These are phyloP conservation scores for Ceratocystis ficicola DNA, from an alignment of 2,329 filamentous ascomycete species.

Conservation along the genomic window DNA sequence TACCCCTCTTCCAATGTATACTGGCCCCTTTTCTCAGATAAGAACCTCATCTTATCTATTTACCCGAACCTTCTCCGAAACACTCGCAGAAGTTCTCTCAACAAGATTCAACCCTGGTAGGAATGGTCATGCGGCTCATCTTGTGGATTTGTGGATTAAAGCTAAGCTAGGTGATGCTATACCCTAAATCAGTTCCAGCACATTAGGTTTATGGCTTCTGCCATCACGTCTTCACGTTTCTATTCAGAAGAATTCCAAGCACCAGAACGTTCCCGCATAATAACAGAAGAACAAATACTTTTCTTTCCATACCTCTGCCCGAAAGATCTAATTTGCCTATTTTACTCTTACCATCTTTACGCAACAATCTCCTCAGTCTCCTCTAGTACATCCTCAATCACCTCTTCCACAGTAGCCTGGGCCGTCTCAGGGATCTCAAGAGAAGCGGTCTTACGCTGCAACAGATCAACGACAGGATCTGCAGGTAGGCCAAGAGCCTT, in stretches of 20 bases:
- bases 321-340: conserved; percentile 13
- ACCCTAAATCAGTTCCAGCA: too few relatives aligned
- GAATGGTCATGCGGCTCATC: too few relatives aligned
- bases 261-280: background rate
- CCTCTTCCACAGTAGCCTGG: conserved; percentile 63
- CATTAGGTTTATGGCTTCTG: too few relatives aligned
- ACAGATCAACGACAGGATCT: conserved; percentile 50
- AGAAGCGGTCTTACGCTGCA: conserved; percentile 43
- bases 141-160: too few relatives aligned
- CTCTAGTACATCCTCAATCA: conserved; percentile 69
- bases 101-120: background rate
- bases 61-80: too few relatives aligned
- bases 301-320: conserved; percentile 20
- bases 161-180: too few relatives aligned
- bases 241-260: background rate
- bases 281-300: conserved; percentile 20
- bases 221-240: background rate
- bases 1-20: too few relatives aligned
- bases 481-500: conserved; percentile 53
- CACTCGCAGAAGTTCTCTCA: too few relatives aligned
- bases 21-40: too few relatives aligned
- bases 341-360: conserved; percentile 25
- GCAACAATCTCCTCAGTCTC: conserved; percentile 68
- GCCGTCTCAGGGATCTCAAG: conserved; percentile 48
- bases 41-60: too few relatives aligned